Evolutionary conservation across 208 protist species (phyloP).

Genomic region (Trypanosoma melophagium): DNA sequence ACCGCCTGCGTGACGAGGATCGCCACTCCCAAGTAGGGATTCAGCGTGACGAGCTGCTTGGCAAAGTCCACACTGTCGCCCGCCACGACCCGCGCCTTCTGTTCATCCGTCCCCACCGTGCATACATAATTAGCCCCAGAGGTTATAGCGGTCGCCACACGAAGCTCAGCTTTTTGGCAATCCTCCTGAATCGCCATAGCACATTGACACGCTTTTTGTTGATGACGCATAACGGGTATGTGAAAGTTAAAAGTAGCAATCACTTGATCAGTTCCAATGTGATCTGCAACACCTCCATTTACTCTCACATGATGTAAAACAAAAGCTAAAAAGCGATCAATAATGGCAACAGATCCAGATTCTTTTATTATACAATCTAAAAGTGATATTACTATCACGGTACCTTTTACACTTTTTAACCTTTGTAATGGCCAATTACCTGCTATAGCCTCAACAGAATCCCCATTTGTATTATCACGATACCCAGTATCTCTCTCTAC

Average conservation of each 20-base stretch:
- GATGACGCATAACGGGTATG: slow-evolving; percentile 49
- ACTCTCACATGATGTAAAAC: slow-evolving; percentile 33
- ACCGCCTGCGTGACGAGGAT: slow-evolving; percentile 50
- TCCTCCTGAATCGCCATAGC: slow-evolving; percentile 47
- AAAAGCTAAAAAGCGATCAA: slow-evolving; percentile 48
- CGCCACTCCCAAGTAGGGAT: slow-evolving; percentile 30
- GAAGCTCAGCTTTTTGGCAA: slow-evolving; percentile 29
- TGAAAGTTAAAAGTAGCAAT: slow-evolving; percentile 62
- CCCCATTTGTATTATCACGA: not conserved
- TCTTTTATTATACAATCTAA: slow-evolving; percentile 23
- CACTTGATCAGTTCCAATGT: slow-evolving; percentile 43
- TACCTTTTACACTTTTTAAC: slow-evolving; percentile 44
- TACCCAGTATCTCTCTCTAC: too few relatives aligned
- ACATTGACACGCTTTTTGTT: slow-evolving; percentile 56
- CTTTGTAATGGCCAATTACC: not conserved
- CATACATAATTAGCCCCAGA: slow-evolving; percentile 45
- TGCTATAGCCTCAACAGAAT: not conserved
- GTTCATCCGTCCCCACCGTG: slow-evolving; percentile 57
- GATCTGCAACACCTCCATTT: slow-evolving; percentile 51
- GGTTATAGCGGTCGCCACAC: slow-evolving; percentile 42
- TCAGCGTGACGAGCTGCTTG: slow-evolving; percentile 30
- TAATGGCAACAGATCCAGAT: slow-evolving; percentile 23
- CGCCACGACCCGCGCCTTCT: slow-evolving; percentile 50
- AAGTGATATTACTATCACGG: slow-evolving; percentile 41
- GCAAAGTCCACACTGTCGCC: slow-evolving; percentile 44